Base-by-base conservation (phyloP, 1,284 basidiomycete genomes). In the Trichosporon coremiiforme region DNA sequence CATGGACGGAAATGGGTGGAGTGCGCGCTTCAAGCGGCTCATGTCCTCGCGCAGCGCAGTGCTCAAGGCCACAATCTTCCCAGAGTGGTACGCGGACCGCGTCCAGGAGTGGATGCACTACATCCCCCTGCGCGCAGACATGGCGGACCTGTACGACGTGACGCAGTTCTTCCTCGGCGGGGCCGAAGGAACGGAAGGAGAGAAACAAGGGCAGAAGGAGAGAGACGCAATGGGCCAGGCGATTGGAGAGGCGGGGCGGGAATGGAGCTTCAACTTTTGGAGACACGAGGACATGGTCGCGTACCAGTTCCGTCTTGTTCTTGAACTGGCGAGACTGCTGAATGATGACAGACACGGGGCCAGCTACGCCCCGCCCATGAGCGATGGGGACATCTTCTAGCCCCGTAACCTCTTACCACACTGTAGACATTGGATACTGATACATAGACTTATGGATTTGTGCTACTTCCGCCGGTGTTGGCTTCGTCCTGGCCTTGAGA, bases 251-350 rank as follows among this genome's bases (percentile, higher is more conserved):
- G 85, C 85, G 0, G 90, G 89, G 0, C 85, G 86, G 57, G 76
- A 85, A 25, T 91, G 90, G 90, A 89, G 87, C 73, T 83, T 84
- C 71, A 84, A 76, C 0, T 89, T 86, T 75, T 91, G 89, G 89
- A 84, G 89, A 63, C 84, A 84, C 68, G 88, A 89, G 74, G 90
- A 91, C 78, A 84, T 91, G 82, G 85, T 86, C 50, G 87, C 89
- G 12, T 90, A 90, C 80, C 82, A 87, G 70, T 89, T 88, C 77
- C 85, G 89, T 38, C 66, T 79, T 29, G 73, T 79, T 62, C 71
- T 79, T 31, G 78, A 79, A 55, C 71, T 76, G n/a, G 70, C 77
- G 10, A 69, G 78, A 10, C 66, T 79, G 20, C 65, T 72, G 62
- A 74, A 75, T 22, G 64, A 71, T 13, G 69, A 80, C 71, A 68